Percentiles rank a stretch among this genome's conserved stretches.
These are phyloP conservation scores for Spathaspora gorwiae DNA, from an alignment of 805 yeast species.

Conservation along the genomic window DNA sequence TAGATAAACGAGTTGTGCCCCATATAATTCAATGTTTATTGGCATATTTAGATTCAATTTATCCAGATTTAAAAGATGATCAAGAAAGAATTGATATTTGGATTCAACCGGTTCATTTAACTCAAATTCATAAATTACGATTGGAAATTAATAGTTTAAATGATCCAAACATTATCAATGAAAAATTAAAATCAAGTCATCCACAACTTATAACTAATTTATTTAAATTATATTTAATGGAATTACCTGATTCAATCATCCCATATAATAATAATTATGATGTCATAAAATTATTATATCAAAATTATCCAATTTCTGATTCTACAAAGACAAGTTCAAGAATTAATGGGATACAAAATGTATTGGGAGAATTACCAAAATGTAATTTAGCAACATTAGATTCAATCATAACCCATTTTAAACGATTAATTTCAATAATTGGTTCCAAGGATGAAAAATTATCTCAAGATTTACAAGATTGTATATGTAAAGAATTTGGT, in stretches of 20 bases:
- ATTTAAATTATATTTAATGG: constrained; percentile 68
- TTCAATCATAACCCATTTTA: constrained; percentile 73
- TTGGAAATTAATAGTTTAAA: constrained; percentile 41
- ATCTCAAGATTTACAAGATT: constrained; percentile 34
- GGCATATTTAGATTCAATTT: constrained; percentile 61
- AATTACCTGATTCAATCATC: constrained; percentile 73
- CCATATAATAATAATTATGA: constrained; percentile 58
- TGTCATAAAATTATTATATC: constrained; percentile 61
- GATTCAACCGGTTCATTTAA: constrained; percentile 61
- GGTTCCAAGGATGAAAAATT: constrained; percentile 37
- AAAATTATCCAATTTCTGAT: constrained; percentile 35
- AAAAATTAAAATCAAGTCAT: constrained; percentile 32
- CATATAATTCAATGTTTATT: constrained; percentile 57
- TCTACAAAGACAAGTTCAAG: constrained; percentile 39
- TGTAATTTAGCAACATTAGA: constrained; percentile 75
- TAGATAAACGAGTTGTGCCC: constrained; percentile 73
- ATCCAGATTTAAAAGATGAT: constrained; percentile 68
- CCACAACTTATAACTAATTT: constrained; percentile 65
- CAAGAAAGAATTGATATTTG: constrained; percentile 63
- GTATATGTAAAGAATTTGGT: constrained; percentile 66
- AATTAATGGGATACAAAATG: constrained; percentile 59
- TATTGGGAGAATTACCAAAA: constrained; percentile 62
- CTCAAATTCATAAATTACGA: constrained; percentile 59
- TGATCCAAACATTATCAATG: constrained; percentile 26
- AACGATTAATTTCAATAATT: constrained; percentile 49